Conservation (phyloP, 495 filamentous ascomycete species). For the Chaetomium cochliodes region DNA sequence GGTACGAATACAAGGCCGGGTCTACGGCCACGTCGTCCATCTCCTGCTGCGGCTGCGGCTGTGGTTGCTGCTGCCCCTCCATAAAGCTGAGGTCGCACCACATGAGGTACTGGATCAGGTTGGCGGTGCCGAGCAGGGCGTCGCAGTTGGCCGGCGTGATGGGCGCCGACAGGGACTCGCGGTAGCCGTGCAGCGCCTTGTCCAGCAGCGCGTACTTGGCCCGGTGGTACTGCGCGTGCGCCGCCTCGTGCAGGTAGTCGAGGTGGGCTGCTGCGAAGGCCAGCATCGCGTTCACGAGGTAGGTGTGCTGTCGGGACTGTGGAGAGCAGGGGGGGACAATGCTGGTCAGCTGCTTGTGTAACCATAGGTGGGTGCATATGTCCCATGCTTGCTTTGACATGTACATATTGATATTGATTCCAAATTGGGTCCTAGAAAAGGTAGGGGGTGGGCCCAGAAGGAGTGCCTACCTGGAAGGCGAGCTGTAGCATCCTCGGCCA, state of each 20-base stretch:
- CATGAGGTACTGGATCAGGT: constrained; percentile 32
- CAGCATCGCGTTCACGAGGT: constrained; percentile 33
- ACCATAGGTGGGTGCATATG: not conserved
- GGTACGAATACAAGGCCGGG: too few relatives aligned
- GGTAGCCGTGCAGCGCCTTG: constrained; percentile 28
- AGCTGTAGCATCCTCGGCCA: constrained; percentile 33
- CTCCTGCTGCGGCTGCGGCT: not conserved
- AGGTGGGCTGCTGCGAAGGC: constrained; percentile 33
- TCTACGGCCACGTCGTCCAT: not conserved
- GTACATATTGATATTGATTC: not conserved
- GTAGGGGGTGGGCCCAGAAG: not conserved
- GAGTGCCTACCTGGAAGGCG: constrained; percentile 22
- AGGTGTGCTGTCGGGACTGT: constrained; percentile 25
- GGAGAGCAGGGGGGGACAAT: not conserved
- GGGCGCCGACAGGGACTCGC: constrained; percentile 22
- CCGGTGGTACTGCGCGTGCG: constrained; percentile 20
- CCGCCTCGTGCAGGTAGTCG: constrained; percentile 19
- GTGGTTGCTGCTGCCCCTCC: constrained; percentile 13
- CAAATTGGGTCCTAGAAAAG: not conserved
- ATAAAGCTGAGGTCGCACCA: constrained; percentile 32
- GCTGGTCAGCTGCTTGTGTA: not conserved
- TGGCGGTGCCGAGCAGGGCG: constrained; percentile 36
- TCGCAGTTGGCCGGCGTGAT: constrained; percentile 42
- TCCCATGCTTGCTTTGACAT: not conserved
- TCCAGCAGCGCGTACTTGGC: constrained; percentile 25